phyloP scores from a whole-genome alignment of 148 eudicot genomes.

The Beta vulgaris region DNA sequence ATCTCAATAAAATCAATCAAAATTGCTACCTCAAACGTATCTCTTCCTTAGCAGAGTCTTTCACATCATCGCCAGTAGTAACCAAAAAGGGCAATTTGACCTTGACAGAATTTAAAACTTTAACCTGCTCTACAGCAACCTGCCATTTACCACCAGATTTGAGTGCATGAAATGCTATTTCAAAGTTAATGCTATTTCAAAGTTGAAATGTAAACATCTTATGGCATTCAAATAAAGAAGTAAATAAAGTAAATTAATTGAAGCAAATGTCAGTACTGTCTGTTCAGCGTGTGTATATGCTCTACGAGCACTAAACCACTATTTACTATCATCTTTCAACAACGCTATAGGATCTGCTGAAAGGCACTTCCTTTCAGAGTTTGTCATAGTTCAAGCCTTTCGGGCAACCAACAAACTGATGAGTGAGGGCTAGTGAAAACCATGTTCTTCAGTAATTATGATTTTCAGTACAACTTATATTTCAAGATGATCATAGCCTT shows the following conservation, averaged over 20 bases:
- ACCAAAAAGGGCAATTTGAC: slow-evolving; percentile 83
- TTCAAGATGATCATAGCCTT: background rate
- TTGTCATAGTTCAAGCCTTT: background rate
- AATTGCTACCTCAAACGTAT: slow-evolving; percentile 70
- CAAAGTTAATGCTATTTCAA: background rate
- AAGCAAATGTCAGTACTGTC: background rate
- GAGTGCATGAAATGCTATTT: background rate
- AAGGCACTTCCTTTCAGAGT: background rate
- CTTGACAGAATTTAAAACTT: slow-evolving; percentile 69
- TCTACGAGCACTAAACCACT: background rate
- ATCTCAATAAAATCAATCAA: background rate
- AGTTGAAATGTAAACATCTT: background rate
- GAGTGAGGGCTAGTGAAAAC: background rate
- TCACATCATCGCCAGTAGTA: slow-evolving; percentile 77
- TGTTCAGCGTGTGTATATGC: background rate
- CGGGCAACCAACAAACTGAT: background rate
- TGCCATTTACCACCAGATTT: slow-evolving; percentile 27
- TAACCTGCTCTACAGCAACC: slow-evolving; percentile 89
- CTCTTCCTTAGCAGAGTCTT: slow-evolving; percentile 79
- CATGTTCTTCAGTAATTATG: background rate
- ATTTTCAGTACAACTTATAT: background rate
- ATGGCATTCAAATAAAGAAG: background rate
- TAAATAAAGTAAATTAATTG: background rate
- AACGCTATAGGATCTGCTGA: background rate
- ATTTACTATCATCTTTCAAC: background rate